Base-by-base conservation (phyloP, 1,284 basidiomycete genomes). In the Chalciporus sp. region DNA sequence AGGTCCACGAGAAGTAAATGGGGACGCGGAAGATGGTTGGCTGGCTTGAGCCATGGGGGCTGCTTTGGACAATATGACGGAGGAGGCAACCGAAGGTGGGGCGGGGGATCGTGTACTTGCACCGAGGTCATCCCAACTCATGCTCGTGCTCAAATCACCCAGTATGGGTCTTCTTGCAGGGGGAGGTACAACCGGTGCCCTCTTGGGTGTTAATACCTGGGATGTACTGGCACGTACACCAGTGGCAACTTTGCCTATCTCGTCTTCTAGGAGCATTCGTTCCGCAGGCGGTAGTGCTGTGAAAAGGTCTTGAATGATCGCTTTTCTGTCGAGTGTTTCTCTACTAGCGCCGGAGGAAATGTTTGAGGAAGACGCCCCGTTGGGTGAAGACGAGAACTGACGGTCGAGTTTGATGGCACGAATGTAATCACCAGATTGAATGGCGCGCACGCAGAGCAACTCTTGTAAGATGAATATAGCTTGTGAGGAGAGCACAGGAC, bases 361-460 rank as follows among this genome's bases (percentile, higher is more conserved):
- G 54, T 39, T 26, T 3, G 62, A 61, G 12, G 52, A 49, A 1
- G 73, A 60, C 3, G 73, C 66, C 5, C 51, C 58, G 35, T 40
- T 46, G 6, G 47, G 27, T 9, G 57, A 73, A 16, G 77, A 72
- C 4, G 77, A 71, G 59, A 89, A 85, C 59, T 81, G 76, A 53
- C 82, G 81, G 72, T 94, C 92, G 31, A 91, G 77, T 67, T 87
- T 86, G 58, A 94, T 80, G 1, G 89, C 89, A 29, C 85, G 83
- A 0, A 81, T 76, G 63, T 89, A 87, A 56, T 84, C 80, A 4
- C 91, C 92, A 7, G 78, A 79, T 64, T 92, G 88, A 29, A 94
- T 82, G 4, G 93, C 79, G 11, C 92, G 84, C 9, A 90, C 82
- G 52, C 86, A 91, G 29, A 92, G 79, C n/a, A 94, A 79, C 62